Evolutionary conservation across 352 stramenopile genomes (phyloP).

Genomic region (Pythium monospermum): DNA sequence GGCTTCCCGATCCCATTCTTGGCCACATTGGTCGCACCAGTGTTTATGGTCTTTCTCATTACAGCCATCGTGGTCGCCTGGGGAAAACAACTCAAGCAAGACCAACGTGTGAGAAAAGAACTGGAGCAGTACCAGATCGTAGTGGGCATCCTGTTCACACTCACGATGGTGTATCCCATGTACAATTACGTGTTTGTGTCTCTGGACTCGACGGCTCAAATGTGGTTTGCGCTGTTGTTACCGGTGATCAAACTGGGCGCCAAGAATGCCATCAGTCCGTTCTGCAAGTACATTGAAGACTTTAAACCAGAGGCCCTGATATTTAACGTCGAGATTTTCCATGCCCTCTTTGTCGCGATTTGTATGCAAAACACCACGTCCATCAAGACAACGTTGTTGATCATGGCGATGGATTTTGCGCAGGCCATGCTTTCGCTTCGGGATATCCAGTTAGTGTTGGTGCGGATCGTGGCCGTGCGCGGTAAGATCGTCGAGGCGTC

Average conservation of each 20-base stretch:
- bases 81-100: constrained; percentile 3
- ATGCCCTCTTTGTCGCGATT: constrained; percentile 17
- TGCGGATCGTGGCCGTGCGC: neutral
- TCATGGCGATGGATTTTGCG: constrained; percentile 7
- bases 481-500: neutral
- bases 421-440: neutral
- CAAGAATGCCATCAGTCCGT: constrained; percentile 31
- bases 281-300: constrained; percentile 19
- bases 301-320: constrained; percentile 20
- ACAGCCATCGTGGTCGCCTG: neutral
- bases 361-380: constrained; percentile 18
- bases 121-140: constrained; percentile 10
- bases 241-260: constrained; percentile 34
- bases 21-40: constrained; percentile 21
- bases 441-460: neutral
- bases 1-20: constrained; percentile 11
- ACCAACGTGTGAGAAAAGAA: constrained; percentile 2
- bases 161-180: constrained; percentile 14
- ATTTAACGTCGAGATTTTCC: constrained; percentile 23
- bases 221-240: constrained; percentile 19
- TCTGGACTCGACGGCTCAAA: constrained; percentile 9
- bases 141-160: neutral
- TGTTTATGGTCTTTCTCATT: constrained; percentile 24
- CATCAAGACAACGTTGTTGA: neutral
- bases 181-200: constrained; percentile 21